Evolutionary conservation across 306 rosid genomes (phyloP).

Genomic region (Cercis canadensis): DNA sequence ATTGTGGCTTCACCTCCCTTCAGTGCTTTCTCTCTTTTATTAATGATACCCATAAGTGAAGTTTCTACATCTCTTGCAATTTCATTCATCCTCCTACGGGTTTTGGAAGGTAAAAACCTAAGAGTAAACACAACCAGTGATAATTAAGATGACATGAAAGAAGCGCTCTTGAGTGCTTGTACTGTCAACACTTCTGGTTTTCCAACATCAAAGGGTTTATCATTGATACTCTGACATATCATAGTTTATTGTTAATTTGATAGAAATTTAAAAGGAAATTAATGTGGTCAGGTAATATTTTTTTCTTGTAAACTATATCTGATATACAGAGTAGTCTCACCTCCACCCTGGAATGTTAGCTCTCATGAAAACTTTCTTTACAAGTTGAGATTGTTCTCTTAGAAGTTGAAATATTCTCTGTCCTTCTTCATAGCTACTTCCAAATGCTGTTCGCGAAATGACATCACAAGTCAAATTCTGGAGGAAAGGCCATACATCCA

Average conservation of each 20-base stretch:
- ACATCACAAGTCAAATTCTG: constrained; percentile 44
- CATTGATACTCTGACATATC: too few species aligned
- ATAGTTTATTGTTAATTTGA: too few species aligned
- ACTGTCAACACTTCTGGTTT: background rate
- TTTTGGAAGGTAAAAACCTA: constrained; percentile 42
- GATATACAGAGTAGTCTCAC: constrained; percentile 7
- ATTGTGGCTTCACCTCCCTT: constrained; percentile 22
- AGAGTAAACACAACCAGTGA: background rate
- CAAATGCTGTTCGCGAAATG: constrained; percentile 55
- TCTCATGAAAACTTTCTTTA: background rate
- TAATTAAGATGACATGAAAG: background rate
- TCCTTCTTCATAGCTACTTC: constrained; percentile 62
- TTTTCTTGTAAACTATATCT: background rate
- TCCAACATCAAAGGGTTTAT: background rate
- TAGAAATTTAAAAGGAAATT: too few species aligned
- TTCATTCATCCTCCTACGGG: constrained; percentile 22
- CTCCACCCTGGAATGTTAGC: constrained; percentile 53
- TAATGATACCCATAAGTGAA: constrained; percentile 25
- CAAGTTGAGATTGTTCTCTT: constrained; percentile 33
- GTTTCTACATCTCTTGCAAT: constrained; percentile 4
- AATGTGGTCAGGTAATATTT: background rate
- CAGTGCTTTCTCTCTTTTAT: constrained; percentile 23
- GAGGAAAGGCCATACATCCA: constrained; percentile 42
- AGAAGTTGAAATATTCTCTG: constrained; percentile 54
- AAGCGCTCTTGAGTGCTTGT: background rate